Conservation (phyloP, 2,329 filamentous ascomycete species). For the Pseudophaeomoniella oleicola region DNA sequence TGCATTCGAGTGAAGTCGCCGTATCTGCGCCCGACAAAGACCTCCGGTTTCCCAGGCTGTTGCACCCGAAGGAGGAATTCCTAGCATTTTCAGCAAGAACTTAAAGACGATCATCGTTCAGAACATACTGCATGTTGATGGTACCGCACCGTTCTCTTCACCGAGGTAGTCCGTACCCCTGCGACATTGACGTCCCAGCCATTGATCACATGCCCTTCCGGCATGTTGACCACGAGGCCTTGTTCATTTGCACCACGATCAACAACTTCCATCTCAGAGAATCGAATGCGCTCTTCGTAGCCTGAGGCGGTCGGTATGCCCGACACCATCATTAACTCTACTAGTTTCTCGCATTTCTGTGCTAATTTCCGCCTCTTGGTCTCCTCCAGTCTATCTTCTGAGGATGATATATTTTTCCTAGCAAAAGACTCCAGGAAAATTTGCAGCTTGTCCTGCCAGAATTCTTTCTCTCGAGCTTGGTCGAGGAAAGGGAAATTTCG, state of each 20-base stretch:
- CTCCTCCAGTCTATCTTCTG: constrained; percentile 88
- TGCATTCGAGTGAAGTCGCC: constrained; percentile 74
- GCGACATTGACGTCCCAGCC: constrained; percentile 96
- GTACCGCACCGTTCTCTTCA: constrained; percentile 75
- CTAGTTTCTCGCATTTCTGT: constrained; percentile 82
- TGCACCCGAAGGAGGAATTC: constrained; percentile 86
- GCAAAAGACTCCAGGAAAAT: constrained; percentile 94
- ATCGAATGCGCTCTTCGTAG: constrained; percentile 93
- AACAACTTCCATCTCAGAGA: constrained; percentile 92
- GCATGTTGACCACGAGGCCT: constrained; percentile 71
- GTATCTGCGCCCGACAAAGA: constrained; percentile 73
- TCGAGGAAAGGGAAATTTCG: constrained; percentile 96
- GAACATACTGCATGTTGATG: constrained; percentile 77
- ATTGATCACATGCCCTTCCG: constrained; percentile 83
- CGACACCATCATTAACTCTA: constrained; percentile 99
- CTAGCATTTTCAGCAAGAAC: constrained; percentile 24
- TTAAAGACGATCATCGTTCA: background rate
- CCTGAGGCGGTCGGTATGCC: constrained; percentile 90
- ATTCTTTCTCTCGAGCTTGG: constrained; percentile 94
- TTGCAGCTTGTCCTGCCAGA: constrained; percentile 98
- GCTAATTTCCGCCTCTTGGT: constrained; percentile 90
- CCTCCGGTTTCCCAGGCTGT: constrained; percentile 56
- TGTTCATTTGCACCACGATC: constrained; percentile 86
- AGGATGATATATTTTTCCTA: constrained; percentile 91
- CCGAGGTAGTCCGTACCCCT: constrained; percentile 63